Evolutionary conservation across 2,329 filamentous ascomycete species (phyloP).

Genomic region (Talaromyces sp.): DNA sequence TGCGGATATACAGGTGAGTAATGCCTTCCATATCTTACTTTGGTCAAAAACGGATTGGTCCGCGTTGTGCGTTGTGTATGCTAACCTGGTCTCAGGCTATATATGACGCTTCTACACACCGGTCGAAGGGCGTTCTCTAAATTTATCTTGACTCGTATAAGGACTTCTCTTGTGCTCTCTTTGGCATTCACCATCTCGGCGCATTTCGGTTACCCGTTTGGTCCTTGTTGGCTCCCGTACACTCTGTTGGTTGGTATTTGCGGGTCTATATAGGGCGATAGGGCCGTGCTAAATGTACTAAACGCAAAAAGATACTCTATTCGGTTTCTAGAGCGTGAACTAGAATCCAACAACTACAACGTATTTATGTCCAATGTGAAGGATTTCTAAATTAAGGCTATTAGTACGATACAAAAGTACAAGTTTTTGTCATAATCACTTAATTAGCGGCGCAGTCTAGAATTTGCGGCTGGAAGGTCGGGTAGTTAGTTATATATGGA

Average conservation of each 20-base stretch:
- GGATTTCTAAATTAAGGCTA: background rate
- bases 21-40: background rate
- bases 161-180: background rate
- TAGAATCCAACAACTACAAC: background rate
- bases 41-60: background rate
- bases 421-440: too few relatives aligned
- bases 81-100: background rate
- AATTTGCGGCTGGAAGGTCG: background rate
- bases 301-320: background rate
- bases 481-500: too few relatives aligned
- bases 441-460: background rate
- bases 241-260: background rate
- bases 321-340: background rate
- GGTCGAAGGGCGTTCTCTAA: background rate
- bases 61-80: background rate
- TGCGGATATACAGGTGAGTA: background rate
- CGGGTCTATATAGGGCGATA: background rate
- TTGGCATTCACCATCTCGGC: background rate
- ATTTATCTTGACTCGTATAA: background rate
- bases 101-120: background rate
- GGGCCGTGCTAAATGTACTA: background rate
- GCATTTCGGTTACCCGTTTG: background rate
- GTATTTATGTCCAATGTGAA: background rate
- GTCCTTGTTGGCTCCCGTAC: background rate
- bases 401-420: too few relatives aligned